Conservation (phyloP, 345 rosid species). For the Syzygium grande region DNA sequence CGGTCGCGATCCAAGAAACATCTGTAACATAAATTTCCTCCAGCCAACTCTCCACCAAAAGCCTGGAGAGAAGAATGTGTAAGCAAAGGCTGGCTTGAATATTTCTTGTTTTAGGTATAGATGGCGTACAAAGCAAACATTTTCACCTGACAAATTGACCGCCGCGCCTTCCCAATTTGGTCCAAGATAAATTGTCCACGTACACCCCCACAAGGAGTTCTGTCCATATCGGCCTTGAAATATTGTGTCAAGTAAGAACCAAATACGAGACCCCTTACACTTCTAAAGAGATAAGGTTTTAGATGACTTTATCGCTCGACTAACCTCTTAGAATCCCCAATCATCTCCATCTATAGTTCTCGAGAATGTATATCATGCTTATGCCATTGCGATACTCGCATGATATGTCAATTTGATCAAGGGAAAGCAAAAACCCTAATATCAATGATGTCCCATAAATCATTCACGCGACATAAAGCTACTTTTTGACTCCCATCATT, state of each 20-base stretch:
- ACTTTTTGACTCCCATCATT: too few species aligned
- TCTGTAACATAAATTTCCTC: background rate
- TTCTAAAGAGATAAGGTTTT: background rate
- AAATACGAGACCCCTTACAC: background rate
- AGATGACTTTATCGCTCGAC: too few species aligned
- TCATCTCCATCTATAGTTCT: background rate
- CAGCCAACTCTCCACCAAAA: background rate
- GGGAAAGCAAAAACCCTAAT: too few species aligned
- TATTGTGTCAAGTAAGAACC: background rate
- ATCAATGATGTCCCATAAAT: too few species aligned
- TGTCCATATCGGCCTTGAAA: background rate
- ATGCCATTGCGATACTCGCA: too few species aligned
- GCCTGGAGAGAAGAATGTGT: background rate
- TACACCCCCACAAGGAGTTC: rapidly evolving
- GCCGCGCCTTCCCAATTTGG: background rate
- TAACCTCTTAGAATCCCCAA: background rate
- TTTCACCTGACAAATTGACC: background rate
- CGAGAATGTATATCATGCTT: background rate
- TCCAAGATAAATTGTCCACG: background rate
- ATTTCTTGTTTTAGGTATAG: background rate
- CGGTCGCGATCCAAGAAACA: background rate
- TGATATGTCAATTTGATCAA: too few species aligned
- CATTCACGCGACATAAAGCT: too few species aligned
- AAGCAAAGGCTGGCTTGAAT: background rate
- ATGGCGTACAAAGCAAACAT: background rate